Conservation (phyloP, 163 green algal genomes). For the Chloromonas sp. region DNA sequence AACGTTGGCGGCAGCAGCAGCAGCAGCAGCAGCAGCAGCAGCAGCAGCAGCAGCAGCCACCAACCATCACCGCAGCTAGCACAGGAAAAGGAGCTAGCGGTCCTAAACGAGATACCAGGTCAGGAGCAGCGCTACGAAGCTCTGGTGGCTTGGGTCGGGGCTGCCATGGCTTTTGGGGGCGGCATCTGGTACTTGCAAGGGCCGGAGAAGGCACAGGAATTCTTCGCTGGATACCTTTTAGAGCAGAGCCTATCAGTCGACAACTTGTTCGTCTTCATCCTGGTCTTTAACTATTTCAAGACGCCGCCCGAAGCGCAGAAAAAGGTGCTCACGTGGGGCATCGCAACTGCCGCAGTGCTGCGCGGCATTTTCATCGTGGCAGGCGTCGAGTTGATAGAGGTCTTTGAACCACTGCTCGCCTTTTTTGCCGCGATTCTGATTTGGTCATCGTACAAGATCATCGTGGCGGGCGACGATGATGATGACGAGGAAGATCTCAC, state of each 20-base stretch:
- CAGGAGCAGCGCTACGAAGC: conserved; percentile 41
- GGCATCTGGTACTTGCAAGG: conserved; percentile 58
- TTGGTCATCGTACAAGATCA: conserved; percentile 71
- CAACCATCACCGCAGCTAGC: background rate
- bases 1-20: background rate
- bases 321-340: conserved; percentile 69
- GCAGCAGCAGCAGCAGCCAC: background rate
- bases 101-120: conserved; percentile 21
- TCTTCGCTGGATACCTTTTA: conserved; percentile 80
- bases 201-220: conserved; percentile 32
- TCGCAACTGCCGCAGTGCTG: conserved; percentile 81
- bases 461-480: conserved; percentile 10
- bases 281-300: conserved; percentile 97
- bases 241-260: conserved; percentile 94
- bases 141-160: conserved; percentile 49
- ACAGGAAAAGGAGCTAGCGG: conserved; percentile 34
- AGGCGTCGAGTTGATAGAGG: conserved; percentile 77
- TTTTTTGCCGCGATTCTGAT: conserved; percentile 91
- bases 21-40: background rate
- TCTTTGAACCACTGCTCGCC: conserved; percentile 79
- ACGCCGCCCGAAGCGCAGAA: conserved; percentile 64
- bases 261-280: conserved; percentile 98
- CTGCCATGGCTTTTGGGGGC: conserved; percentile 55
- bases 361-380: conserved; percentile 78
- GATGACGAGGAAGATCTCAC: conserved; percentile 71